phyloP scores from a whole-genome alignment of 2,329 filamentous ascomycete species.

The Nothophaeocryptopus gaeumannii region DNA sequence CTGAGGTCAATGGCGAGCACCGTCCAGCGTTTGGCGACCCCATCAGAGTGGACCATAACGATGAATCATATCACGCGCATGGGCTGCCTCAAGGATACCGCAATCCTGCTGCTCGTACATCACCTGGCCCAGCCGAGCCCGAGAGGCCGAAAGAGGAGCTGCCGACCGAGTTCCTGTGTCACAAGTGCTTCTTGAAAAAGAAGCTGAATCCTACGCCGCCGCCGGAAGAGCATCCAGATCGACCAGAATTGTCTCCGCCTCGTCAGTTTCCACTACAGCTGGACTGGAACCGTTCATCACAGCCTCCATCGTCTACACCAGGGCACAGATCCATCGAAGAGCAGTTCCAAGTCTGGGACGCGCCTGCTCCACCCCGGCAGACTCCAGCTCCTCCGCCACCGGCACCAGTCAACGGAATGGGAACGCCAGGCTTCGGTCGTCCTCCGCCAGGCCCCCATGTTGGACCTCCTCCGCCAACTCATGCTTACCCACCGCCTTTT shows the following conservation, averaged over 20 bases:
- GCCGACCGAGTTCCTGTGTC: conserved; percentile 41
- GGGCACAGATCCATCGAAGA: conserved; percentile 20
- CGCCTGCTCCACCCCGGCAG: conserved; percentile 18
- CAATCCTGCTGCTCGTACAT: conserved; percentile 21
- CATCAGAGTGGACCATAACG: conserved; percentile 14
- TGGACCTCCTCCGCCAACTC: conserved; percentile 20
- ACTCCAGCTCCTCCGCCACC: conserved; percentile 17
- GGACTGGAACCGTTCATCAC: conserved; percentile 23
- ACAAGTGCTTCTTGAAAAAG: conserved; percentile 50
- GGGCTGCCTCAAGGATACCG: conserved; percentile 24
- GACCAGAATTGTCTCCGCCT: conserved; percentile 31
- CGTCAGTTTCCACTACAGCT: conserved; percentile 27
- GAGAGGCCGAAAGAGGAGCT: conserved; percentile 12
- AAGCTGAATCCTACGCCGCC: conserved; percentile 38
- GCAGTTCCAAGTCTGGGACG: conserved; percentile 30
- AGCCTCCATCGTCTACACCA: conserved; percentile 3
- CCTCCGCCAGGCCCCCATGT: conserved; percentile 9
- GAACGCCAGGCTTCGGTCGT: conserved; percentile 17
- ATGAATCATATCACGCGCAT: conserved; percentile 28
- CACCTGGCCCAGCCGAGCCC: conserved; percentile 17
- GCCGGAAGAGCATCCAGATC: conserved; percentile 28
- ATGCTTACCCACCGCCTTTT: conserved; percentile 27
- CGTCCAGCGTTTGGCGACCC: conserved; percentile 11
- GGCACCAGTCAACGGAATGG: conserved; percentile 15
- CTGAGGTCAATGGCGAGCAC: conserved; percentile 18